Conservation (phyloP, 1,139 yeast genomes). For the Tardiomyces depauwii region DNA sequence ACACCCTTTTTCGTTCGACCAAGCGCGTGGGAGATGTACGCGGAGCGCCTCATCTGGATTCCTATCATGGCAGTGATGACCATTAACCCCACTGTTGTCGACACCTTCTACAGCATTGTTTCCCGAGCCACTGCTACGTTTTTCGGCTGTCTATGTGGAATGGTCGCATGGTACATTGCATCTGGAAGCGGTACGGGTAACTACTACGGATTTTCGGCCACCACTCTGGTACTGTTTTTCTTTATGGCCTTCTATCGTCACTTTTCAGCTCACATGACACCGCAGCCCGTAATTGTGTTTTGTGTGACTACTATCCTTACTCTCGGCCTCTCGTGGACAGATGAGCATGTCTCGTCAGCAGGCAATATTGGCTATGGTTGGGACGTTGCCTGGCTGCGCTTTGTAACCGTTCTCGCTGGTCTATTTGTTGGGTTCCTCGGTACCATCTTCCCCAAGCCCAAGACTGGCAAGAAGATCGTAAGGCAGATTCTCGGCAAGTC, state of each 20-base stretch:
- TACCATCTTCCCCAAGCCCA: conserved; percentile 22
- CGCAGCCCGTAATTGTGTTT: conserved; percentile 23
- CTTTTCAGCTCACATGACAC: conserved; percentile 19
- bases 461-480: conserved; percentile 12
- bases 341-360: conserved; percentile 8
- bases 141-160: conserved; percentile 21
- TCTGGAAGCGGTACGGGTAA: conserved; percentile 23
- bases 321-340: conserved; percentile 24
- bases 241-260: conserved; percentile 21
- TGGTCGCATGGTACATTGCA: conserved; percentile 27
- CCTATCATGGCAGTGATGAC: conserved; percentile 23
- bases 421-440: conserved; percentile 22
- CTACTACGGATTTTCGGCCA: conserved; percentile 23
- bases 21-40: conserved; percentile 19
- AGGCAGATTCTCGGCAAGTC: conserved; percentile 9
- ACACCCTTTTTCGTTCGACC: conserved; percentile 20
- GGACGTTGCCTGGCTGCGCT: conserved; percentile 26
- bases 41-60: conserved; percentile 24
- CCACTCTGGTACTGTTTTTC: conserved; percentile 17
- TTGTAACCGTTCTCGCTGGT: conserved; percentile 24
- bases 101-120: conserved; percentile 21
- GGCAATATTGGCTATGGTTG: conserved; percentile 20
- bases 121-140: conserved; percentile 20
- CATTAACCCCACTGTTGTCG: conserved; percentile 23
- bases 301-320: conserved; percentile 21